Conservation (phyloP, 1,284 basidiomycete species). For the Polyporus tsugae region DNA sequence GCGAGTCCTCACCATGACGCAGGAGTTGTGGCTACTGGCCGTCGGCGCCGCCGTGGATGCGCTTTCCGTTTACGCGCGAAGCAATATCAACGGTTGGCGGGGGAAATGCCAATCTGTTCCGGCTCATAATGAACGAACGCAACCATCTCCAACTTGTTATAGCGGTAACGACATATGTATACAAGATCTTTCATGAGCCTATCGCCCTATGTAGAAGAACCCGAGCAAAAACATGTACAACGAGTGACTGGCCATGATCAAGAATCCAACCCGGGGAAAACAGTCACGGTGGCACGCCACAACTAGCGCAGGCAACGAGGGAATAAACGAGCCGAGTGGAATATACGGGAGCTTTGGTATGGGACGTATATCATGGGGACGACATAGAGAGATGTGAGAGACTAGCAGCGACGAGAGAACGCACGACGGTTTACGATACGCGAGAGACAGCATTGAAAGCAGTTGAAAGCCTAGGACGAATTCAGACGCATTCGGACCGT, state of each 20-base stretch:
- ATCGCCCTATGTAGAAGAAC: constrained; percentile 15
- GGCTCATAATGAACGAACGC: constrained; percentile 3
- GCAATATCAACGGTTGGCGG: constrained; percentile 1
- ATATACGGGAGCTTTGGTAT: constrained; percentile 28
- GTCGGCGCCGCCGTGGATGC: not conserved
- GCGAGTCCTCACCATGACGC: not conserved
- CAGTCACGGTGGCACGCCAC: constrained; percentile 17
- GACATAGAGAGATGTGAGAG: not conserved
- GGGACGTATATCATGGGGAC: constrained; percentile 5
- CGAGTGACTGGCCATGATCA: constrained; percentile 19
- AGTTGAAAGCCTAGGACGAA: constrained; percentile 9
- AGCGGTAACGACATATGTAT: constrained; percentile 32
- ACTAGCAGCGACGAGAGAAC: constrained; percentile 9
- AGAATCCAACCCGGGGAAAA: constrained; percentile 26
- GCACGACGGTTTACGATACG: constrained; percentile 20
- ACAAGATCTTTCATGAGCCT: constrained; percentile 27
- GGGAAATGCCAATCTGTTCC: not conserved
- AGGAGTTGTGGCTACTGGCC: constrained; percentile 2
- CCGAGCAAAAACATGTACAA: constrained; percentile 25
- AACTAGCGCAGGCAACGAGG: constrained; percentile 17
- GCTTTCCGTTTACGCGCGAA: not conserved
- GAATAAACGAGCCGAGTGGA: constrained; percentile 25
- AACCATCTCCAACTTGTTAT: constrained; percentile 15
- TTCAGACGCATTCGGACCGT: constrained; percentile 35
- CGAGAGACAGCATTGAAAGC: constrained; percentile 19